A percentile compares a stretch with the other conserved stretches of the same genome.
These are phyloP conservation scores for Hericium erinaceus DNA, from an alignment of 768 basidiomycete species.

Conservation along the genomic window DNA sequence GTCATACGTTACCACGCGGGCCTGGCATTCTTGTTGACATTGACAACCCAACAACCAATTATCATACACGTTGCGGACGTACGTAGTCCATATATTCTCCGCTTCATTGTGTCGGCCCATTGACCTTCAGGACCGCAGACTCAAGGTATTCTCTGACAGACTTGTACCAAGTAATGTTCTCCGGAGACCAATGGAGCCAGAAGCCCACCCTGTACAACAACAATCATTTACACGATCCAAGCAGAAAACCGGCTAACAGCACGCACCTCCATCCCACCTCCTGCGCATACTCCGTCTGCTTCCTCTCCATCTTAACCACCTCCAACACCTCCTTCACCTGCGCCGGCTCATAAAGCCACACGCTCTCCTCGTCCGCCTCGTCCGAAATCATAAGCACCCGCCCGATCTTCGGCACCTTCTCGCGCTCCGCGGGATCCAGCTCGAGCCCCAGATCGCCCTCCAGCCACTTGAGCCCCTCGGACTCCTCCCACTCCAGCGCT, in stretches of 20 bases:
- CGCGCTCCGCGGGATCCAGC: not conserved
- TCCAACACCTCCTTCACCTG: not conserved
- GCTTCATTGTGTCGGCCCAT: not conserved
- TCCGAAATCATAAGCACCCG: not conserved
- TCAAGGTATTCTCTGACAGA: not conserved
- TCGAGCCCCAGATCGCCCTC: not conserved
- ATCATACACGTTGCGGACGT: too few relatives aligned
- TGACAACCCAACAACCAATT: too few relatives aligned
- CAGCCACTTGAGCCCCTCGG: not conserved
- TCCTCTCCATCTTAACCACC: not conserved
- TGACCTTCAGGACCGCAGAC: not conserved
- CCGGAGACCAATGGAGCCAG: not conserved
- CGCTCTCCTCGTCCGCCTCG: not conserved
- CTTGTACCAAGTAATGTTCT: not conserved
- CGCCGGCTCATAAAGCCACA: not conserved
- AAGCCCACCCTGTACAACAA: not conserved
- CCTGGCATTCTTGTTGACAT: too few relatives aligned
- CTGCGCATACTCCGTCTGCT: not conserved
- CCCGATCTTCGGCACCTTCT: not conserved
- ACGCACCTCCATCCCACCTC: not conserved
- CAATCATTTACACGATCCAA: not conserved
- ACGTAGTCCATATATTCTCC: too few relatives aligned
- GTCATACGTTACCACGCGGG: too few relatives aligned
- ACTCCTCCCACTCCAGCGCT: not conserved
- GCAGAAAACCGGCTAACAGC: not conserved